Evolutionary conservation across 495 filamentous ascomycete species (phyloP).

Genomic region (Trichoderma parareesei): DNA sequence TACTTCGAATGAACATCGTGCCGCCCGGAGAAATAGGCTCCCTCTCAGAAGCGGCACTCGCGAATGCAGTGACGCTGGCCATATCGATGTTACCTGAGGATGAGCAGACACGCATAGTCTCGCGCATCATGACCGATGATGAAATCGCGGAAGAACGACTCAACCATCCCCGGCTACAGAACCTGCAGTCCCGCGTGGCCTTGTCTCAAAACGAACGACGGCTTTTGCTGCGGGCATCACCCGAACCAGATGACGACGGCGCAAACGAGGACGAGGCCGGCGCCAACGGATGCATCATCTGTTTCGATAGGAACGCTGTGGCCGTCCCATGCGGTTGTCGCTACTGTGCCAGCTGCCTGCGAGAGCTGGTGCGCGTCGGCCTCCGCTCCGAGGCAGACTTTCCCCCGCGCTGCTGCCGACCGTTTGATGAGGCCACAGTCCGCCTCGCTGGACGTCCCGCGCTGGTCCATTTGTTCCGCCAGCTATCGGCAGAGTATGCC

Average conservation of each 20-base stretch:
- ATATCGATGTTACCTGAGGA: neutral
- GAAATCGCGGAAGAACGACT: neutral
- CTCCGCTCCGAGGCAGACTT: neutral
- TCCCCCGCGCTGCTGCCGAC: neutral
- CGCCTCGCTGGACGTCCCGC: neutral
- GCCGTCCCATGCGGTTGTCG: neutral
- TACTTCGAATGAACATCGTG: neutral
- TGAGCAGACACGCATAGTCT: neutral
- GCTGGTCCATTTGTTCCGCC: neutral
- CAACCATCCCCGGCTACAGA: neutral
- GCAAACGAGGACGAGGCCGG: neutral
- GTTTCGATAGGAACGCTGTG: neutral
- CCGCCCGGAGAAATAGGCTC: neutral
- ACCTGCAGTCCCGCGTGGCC: neutral
- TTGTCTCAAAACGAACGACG: neutral
- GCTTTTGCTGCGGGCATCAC: neutral
- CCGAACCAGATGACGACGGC: neutral
- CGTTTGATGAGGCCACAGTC: neutral
- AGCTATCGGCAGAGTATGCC: neutral
- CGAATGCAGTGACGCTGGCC: neutral
- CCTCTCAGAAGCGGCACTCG: neutral
- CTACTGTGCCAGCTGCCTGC: slow-evolving; percentile 1
- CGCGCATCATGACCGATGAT: neutral
- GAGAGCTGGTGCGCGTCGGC: neutral
- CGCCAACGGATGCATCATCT: neutral